Percentiles rank a stretch among this genome's conserved stretches.
Conservation (phyloP, 495 filamentous ascomycete genomes). For the Sordaria brevicollis region DNA sequence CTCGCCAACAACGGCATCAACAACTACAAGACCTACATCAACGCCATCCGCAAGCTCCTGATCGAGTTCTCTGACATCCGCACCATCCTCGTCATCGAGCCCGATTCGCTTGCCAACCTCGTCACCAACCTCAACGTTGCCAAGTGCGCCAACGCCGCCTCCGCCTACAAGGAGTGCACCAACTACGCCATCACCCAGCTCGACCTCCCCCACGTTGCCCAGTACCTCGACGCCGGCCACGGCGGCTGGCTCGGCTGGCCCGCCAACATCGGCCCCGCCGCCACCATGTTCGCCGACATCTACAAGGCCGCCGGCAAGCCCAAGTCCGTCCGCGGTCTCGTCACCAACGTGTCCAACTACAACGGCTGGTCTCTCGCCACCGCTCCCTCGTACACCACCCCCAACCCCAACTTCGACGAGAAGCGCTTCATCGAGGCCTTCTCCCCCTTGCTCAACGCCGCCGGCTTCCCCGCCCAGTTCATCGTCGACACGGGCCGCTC, state of each 20-base stretch:
- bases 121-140: constrained; percentile 60
- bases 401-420: constrained; percentile 55
- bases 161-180: constrained; percentile 56
- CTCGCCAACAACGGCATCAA: constrained; percentile 44
- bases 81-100: constrained; percentile 52
- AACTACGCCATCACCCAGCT: constrained; percentile 61
- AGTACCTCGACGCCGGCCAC: constrained; percentile 79
- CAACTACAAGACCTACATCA: constrained; percentile 66
- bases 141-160: constrained; percentile 53
- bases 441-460: constrained; percentile 45
- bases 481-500: constrained; percentile 61
- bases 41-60: constrained; percentile 49
- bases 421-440: constrained; percentile 59
- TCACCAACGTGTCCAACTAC: constrained; percentile 75
- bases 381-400: constrained; percentile 27
- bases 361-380: constrained; percentile 46
- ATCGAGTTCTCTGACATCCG: constrained; percentile 44
- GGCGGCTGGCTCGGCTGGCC: constrained; percentile 78
- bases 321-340: constrained; percentile 56
- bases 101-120: constrained; percentile 70
- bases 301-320: constrained; percentile 59
- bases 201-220: constrained; percentile 65
- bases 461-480: constrained; percentile 60
- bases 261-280: constrained; percentile 63
- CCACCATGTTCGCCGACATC: constrained; percentile 52